A percentile compares a stretch with the other conserved stretches of the same genome.
Evolutionary conservation across 345 rosid genomes (phyloP).

Genomic region (Rhizophora mangle): DNA sequence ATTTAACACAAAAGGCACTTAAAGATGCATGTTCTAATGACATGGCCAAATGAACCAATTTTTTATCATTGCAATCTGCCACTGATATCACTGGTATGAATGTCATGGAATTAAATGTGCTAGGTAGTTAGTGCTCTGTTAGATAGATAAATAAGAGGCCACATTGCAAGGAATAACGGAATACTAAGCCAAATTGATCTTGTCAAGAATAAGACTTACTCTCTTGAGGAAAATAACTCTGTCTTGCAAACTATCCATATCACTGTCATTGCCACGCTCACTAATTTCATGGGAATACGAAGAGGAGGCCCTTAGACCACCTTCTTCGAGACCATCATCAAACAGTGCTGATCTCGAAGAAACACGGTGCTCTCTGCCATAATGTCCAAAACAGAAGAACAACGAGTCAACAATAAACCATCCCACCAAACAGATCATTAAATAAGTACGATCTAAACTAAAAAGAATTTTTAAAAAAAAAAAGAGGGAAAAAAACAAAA

Average conservation of each 20-base stretch:
- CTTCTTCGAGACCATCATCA: constrained; percentile 84
- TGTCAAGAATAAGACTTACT: constrained; percentile 34
- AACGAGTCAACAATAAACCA: background rate
- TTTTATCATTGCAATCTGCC: too few relatives aligned
- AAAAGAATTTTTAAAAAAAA: too few relatives aligned
- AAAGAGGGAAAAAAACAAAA: too few relatives aligned
- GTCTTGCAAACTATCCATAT: constrained; percentile 59
- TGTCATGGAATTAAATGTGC: too few relatives aligned
- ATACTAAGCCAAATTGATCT: background rate
- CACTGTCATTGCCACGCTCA: constrained; percentile 73
- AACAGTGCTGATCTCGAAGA: constrained; percentile 62
- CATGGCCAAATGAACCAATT: too few relatives aligned
- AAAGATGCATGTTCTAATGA: background rate
- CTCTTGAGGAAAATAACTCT: constrained; percentile 70
- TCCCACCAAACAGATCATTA: too few relatives aligned
- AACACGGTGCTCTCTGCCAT: constrained; percentile 59
- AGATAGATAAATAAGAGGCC: too few relatives aligned
- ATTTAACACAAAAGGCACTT: background rate
- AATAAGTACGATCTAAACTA: too few relatives aligned
- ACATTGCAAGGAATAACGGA: background rate
- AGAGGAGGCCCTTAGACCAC: constrained; percentile 58
- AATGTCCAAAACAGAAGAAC: background rate
- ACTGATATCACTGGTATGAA: too few relatives aligned
- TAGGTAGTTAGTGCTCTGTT: too few relatives aligned
- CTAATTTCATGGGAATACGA: constrained; percentile 45